Percentiles rank a stretch among this genome's conserved stretches.
phyloP scores from a whole-genome alignment of 805 yeast species.

The Phaffomyces thermotolerans region DNA sequence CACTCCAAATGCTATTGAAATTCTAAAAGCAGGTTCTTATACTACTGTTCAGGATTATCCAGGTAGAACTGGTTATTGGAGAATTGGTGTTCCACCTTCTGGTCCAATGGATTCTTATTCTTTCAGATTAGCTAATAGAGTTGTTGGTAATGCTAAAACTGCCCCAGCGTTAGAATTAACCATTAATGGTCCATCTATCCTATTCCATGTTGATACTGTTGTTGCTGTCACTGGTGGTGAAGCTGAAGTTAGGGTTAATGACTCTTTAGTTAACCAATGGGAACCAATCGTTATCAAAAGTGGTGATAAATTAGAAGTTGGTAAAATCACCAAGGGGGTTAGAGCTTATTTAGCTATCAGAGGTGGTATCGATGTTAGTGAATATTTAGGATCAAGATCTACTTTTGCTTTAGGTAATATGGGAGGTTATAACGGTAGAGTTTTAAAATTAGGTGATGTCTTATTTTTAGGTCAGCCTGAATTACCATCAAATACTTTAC shows the following conservation, averaged over 20 bases:
- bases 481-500: constrained; percentile 58
- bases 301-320: constrained; percentile 76
- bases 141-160: constrained; percentile 76
- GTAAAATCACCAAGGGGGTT: constrained; percentile 78
- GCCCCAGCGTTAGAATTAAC: constrained; percentile 93
- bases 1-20: constrained; percentile 77
- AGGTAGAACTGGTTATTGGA: constrained; percentile 67
- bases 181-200: constrained; percentile 74
- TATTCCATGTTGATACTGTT: constrained; percentile 75
- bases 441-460: constrained; percentile 86
- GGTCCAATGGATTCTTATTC: constrained; percentile 97
- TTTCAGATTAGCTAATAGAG: constrained; percentile 80
- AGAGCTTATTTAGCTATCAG: constrained; percentile 84
- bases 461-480: constrained; percentile 78
- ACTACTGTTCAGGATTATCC: constrained; percentile 96
- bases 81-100: constrained; percentile 90
- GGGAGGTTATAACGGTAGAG: constrained; percentile 95
- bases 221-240: constrained; percentile 86
- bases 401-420: constrained; percentile 89
- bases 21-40: constrained; percentile 85
- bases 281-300: constrained; percentile 61
- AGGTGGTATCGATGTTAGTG: constrained; percentile 91
- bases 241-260: constrained; percentile 61
- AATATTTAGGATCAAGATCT: constrained; percentile 91
- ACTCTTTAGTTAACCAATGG: constrained; percentile 51